Conservation (phyloP, 441 rosid species). For the Metrosideros polymorpha region DNA sequence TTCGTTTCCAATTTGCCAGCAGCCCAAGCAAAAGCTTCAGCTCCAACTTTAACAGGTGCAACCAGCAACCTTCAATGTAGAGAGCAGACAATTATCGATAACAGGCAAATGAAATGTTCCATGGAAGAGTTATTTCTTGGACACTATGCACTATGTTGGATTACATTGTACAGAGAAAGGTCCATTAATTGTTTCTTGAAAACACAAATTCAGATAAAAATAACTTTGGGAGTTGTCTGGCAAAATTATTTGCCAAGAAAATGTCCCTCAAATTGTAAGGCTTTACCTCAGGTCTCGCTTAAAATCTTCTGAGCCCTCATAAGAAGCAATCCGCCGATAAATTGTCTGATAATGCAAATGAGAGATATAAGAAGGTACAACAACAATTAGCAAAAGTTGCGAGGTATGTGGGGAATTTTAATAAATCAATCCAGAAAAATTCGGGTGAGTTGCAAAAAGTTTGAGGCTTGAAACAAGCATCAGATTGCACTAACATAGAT, state of each 20-base stretch:
- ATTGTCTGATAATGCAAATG: conserved; percentile 36
- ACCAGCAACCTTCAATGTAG: conserved; percentile 37
- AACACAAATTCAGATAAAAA: background rate
- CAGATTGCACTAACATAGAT: background rate
- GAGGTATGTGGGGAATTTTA: background rate
- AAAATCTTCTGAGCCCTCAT: conserved; percentile 55
- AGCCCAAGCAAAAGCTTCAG: conserved; percentile 80
- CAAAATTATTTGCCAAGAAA: background rate
- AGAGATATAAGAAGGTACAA: background rate
- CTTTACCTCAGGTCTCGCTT: conserved; percentile 71
- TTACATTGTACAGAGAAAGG: background rate
- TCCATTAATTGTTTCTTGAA: background rate
- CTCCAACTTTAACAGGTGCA: conserved; percentile 56
- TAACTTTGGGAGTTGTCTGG: background rate
- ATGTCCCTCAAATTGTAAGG: background rate
- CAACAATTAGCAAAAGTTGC: background rate
- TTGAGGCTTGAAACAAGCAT: background rate
- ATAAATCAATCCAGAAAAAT: background rate
- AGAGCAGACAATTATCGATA: background rate
- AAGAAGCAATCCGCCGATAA: conserved; percentile 55
- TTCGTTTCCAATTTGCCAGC: conserved; percentile 77
- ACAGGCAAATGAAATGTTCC: background rate
- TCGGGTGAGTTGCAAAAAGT: background rate
- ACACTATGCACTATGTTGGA: background rate
- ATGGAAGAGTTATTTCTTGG: background rate